Conservation (phyloP, 768 basidiomycete genomes). For the Pisolithus marmoratus region DNA sequence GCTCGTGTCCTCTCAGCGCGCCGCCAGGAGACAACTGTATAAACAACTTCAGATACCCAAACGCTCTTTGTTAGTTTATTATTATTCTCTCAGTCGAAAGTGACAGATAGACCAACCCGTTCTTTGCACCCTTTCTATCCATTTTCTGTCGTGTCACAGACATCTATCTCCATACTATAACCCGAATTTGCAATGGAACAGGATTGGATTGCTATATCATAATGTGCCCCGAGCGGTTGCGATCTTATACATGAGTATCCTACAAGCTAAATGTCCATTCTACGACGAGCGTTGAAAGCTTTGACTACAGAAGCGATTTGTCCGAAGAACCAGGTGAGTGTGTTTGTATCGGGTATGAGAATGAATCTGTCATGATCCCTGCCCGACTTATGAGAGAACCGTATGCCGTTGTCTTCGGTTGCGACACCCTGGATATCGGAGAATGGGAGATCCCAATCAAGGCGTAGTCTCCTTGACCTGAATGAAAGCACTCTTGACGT, state of each 20-base stretch:
- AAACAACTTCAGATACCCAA: constrained; percentile 26
- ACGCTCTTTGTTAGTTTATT: constrained; percentile 13
- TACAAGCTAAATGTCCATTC: constrained; percentile 50
- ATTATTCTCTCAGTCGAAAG: constrained; percentile 10
- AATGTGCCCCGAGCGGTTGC: constrained; percentile 6
- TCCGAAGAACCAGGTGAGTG: constrained; percentile 77
- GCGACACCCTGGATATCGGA: constrained; percentile 82
- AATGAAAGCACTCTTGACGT: constrained; percentile 75
- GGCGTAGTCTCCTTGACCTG: constrained; percentile 75
- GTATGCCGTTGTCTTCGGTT: constrained; percentile 87
- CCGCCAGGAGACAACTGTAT: constrained; percentile 11
- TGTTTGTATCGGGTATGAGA: constrained; percentile 65
- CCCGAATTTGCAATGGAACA: constrained; percentile 17
- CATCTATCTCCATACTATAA: constrained; percentile 6
- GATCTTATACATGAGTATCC: constrained; percentile 8
- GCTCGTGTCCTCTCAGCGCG: constrained; percentile 18
- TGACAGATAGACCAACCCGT: constrained; percentile 6
- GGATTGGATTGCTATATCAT: constrained; percentile 18
- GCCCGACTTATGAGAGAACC: constrained; percentile 76
- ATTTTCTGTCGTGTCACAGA: constrained; percentile 4
- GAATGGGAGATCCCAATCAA: constrained; percentile 91
- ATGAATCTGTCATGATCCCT: constrained; percentile 73
- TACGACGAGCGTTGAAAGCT: constrained; percentile 63
- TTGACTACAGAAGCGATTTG: constrained; percentile 75
- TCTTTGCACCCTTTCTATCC: not conserved